Conservation (phyloP, 192 early-diverging fungal species). For the Coemansia sp. region DNA sequence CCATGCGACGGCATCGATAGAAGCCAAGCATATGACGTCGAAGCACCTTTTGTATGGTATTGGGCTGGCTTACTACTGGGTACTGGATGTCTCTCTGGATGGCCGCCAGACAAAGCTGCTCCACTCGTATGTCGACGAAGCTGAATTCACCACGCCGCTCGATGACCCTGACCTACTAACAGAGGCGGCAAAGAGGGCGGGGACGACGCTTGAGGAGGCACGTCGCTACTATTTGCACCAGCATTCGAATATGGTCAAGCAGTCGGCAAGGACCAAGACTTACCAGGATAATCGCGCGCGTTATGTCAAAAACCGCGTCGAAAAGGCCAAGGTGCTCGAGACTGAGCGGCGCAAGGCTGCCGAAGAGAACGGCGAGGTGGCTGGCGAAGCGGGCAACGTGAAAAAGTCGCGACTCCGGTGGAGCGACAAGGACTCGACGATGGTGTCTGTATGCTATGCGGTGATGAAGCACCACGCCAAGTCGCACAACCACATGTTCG, state of each 20-base stretch:
- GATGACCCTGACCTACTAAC: not conserved
- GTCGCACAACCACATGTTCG: constrained; percentile 20
- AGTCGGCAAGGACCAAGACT: too few relatives aligned
- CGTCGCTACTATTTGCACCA: constrained; percentile 24
- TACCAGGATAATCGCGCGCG: too few relatives aligned
- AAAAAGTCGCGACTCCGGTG: constrained; percentile 10
- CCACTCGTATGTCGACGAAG: constrained; percentile 9
- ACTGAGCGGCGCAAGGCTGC: not conserved
- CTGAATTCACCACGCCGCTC: constrained; percentile 8
- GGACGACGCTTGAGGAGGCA: constrained; percentile 16
- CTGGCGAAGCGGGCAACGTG: not conserved
- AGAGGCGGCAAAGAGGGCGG: constrained; percentile 18
- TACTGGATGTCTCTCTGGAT: not conserved
- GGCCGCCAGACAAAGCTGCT: constrained; percentile 13
- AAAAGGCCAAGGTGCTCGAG: not conserved
- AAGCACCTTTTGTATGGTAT: constrained; percentile 26
- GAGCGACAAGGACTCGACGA: constrained; percentile 8
- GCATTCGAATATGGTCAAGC: not conserved
- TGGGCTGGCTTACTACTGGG: constrained; percentile 17
- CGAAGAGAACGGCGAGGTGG: not conserved
- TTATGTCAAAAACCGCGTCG: not conserved
- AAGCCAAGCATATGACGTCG: not conserved
- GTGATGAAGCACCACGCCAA: constrained; percentile 26
- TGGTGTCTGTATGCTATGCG: constrained; percentile 15
- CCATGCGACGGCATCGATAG: constrained; percentile 4